These are phyloP conservation scores for Candida alai DNA, from an alignment of 805 yeast species.

Conservation along the genomic window DNA sequence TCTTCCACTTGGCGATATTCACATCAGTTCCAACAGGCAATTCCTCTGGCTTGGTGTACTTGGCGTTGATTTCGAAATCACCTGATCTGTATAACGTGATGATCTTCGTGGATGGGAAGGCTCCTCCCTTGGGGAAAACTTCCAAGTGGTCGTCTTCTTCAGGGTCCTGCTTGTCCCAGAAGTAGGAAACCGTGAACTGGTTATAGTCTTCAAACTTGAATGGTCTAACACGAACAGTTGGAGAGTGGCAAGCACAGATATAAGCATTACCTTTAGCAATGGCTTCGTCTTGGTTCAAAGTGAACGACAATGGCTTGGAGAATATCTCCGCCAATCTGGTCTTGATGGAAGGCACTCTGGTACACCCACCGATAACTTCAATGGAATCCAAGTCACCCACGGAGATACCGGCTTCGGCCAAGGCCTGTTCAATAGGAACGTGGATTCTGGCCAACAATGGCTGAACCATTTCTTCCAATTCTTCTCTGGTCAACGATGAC, in stretches of 20 bases:
- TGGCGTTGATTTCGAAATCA: conserved; percentile 72
- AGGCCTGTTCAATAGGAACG: conserved; percentile 77
- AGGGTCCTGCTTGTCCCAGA: conserved; percentile 91
- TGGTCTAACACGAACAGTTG: conserved; percentile 97
- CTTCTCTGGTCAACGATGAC: conserved; percentile 83
- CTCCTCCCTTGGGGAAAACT: conserved; percentile 93
- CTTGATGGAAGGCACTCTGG: conserved; percentile 95
- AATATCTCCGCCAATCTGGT: conserved; percentile 74
- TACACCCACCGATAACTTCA: conserved; percentile 97
- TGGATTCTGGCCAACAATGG: conserved; percentile 77
- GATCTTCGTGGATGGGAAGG: conserved; percentile 92
- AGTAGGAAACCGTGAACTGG: conserved; percentile 88
- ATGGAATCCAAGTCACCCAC: conserved; percentile 79
- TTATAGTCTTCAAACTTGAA: conserved; percentile 96
- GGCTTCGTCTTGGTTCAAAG: conserved; percentile 98
- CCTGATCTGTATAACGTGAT: conserved; percentile 89
- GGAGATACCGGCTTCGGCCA: conserved; percentile 71
- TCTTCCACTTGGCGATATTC: conserved; percentile 76
- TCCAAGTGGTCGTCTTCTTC: conserved; percentile 91
- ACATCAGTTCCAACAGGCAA: conserved; percentile 68
- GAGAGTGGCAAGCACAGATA: conserved; percentile 98
- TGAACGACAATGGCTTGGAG: conserved; percentile 83
- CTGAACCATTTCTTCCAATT: conserved; percentile 82
- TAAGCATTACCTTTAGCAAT: conserved; percentile 99
- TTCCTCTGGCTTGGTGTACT: conserved; percentile 69